Evolutionary conservation across 2,329 filamentous ascomycete genomes (phyloP).

Genomic region (Colletotrichum lindemuthianum): DNA sequence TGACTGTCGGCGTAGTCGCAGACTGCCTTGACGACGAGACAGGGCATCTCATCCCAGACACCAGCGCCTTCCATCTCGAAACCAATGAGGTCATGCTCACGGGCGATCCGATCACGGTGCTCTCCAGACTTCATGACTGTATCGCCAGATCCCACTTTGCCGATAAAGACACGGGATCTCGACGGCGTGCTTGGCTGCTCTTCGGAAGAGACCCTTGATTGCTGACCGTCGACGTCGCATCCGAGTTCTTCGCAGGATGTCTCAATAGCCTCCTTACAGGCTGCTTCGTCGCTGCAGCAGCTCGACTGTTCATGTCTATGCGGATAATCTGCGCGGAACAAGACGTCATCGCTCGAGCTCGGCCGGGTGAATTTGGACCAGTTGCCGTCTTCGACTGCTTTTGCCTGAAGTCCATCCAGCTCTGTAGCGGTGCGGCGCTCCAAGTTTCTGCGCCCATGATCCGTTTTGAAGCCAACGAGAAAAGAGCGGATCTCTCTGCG

Average conservation of each 20-base stretch:
- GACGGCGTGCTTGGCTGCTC: not conserved
- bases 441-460: constrained; percentile 31
- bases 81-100: constrained; percentile 28
- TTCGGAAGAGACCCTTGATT: constrained; percentile 18
- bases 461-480: constrained; percentile 32
- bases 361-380: constrained; percentile 40
- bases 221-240: constrained; percentile 37
- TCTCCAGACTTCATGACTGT: constrained; percentile 42
- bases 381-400: not conserved
- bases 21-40: constrained; percentile 49
- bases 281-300: constrained; percentile 9
- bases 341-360: constrained; percentile 41
- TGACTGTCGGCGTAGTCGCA: constrained; percentile 53
- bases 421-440: not conserved
- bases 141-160: constrained; percentile 40
- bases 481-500: constrained; percentile 43
- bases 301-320: constrained; percentile 42
- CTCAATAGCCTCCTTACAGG: constrained; percentile 36
- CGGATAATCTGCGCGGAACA: constrained; percentile 44
- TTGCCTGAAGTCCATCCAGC: not conserved
- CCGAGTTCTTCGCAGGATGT: constrained; percentile 39
- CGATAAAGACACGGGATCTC: not conserved
- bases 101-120: constrained; percentile 42
- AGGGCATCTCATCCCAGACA: constrained; percentile 41
- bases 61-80: constrained; percentile 44